Percentiles rank a stretch among this genome's conserved stretches.
These are phyloP conservation scores for Xerocomus nothofagi DNA, from an alignment of 1,284 basidiomycete genomes.

Conservation along the genomic window DNA sequence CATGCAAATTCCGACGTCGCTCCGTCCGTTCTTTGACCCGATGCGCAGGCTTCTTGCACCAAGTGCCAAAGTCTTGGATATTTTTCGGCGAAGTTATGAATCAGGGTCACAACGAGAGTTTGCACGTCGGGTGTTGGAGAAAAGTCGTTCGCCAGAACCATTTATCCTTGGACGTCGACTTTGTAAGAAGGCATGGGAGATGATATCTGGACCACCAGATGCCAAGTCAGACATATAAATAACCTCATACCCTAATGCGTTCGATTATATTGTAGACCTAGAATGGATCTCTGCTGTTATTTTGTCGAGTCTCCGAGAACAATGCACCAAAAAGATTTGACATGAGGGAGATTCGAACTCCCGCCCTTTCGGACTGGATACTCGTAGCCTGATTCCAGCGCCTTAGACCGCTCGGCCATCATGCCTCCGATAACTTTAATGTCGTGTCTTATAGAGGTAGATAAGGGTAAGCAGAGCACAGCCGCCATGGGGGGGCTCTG, in stretches of 20 bases:
- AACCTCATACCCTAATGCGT: constrained; percentile 25
- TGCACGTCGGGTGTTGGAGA: constrained; percentile 52
- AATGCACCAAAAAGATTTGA: constrained; percentile 26
- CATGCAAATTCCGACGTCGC: constrained; percentile 37
- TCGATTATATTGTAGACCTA: constrained; percentile 10
- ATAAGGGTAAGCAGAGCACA: too few species aligned
- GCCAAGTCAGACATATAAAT: constrained; percentile 27
- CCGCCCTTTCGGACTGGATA: constrained; percentile 45
- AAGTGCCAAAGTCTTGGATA: constrained; percentile 45
- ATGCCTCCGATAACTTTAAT: too few species aligned
- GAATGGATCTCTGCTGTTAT: constrained; percentile 1
- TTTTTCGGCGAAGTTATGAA: constrained; percentile 48
- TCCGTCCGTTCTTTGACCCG: constrained; percentile 43
- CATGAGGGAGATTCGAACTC: constrained; percentile 48
- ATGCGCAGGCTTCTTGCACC: constrained; percentile 51
- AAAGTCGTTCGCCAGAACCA: constrained; percentile 53
- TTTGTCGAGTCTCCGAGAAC: neutral
- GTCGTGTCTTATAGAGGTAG: too few species aligned
- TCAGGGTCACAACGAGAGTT: constrained; percentile 54
- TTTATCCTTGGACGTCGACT: constrained; percentile 51
- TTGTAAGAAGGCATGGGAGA: constrained; percentile 45
- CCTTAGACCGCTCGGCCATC: constrained; percentile 69
- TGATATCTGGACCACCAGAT: constrained; percentile 41
- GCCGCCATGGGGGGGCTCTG: too few species aligned
- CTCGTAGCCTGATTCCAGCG: constrained; percentile 41